Evolutionary conservation across 2,329 filamentous ascomycete species (phyloP).

Genomic region (Phyllosticta capitalensis): DNA sequence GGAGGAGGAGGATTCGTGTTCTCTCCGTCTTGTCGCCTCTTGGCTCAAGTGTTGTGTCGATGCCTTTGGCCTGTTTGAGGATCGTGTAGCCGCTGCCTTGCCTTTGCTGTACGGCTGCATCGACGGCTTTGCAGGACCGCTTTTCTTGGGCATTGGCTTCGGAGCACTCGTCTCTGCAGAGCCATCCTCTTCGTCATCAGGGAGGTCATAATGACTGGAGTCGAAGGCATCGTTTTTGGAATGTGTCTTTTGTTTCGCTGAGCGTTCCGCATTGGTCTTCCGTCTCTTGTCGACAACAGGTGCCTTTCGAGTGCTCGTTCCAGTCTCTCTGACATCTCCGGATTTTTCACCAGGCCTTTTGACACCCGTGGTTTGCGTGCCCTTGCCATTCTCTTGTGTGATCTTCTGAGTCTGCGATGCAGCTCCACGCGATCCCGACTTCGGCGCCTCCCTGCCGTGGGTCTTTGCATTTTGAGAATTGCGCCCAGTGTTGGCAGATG

Average conservation of each 20-base stretch:
- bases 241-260: neutral
- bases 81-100: neutral
- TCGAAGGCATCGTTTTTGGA: neutral
- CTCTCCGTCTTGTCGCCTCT: neutral
- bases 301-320: neutral
- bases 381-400: too few relatives aligned
- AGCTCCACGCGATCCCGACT: too few relatives aligned
- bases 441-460: too few relatives aligned
- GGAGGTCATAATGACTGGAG: neutral
- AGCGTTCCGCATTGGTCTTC: neutral
- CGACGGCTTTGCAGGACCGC: neutral
- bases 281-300: neutral
- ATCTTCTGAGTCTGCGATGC: too few relatives aligned
- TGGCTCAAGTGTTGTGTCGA: neutral
- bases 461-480: too few relatives aligned
- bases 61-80: neutral
- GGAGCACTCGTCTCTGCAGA: neutral
- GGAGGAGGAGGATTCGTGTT: neutral
- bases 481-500: too few relatives aligned
- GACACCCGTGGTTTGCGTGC: neutral
- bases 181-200: neutral
- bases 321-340: neutral
- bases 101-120: neutral
- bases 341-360: neutral
- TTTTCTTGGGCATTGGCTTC: neutral